Evolutionary conservation across 176 grass and related monocot species (phyloP), one percentile per base, ranked within the genome.

Genomic region (Carex pumila): DNA sequence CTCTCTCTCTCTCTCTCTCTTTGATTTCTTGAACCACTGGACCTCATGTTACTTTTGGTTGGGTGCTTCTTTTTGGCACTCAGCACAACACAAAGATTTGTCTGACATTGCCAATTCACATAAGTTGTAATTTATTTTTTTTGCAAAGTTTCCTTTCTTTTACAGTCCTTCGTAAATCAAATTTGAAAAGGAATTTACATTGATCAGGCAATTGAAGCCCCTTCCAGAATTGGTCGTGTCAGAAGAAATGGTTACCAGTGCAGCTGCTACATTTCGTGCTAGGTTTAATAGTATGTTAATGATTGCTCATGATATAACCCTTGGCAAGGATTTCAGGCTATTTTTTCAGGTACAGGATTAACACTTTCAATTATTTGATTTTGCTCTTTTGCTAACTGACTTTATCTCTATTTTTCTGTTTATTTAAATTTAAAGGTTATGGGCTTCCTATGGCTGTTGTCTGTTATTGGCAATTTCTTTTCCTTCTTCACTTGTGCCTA

Each of bases 201-300:
- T 54, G 53, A 41, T 60, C 87, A 99, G 96, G 93, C 91, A 88
- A 69, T 87, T 91, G 87, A 93, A 92, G 79, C 87, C 90, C 75
- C 87, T 99, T 47, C 96, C 96, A 68, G 93, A 99, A 79, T 89
- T 99, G 86, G 88, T 99, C 78, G 85, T 99, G 87, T 95, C 96
- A 88, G 96, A 99, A 86, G 96, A 99, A 84, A 99, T 99, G 93
- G 96, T 95, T 65, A 93, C 87, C 73, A 94, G 87, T 61, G 84
- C 90, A 1, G 93, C 96, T 31, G 89, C 93, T 57, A 92, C 91
- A 76, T 94, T 95, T 81, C 96, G 93, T 84, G 93, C 94, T 77
- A 91, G 93, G 89, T 72, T 99, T 53, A 99, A 99, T 82, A 95
- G 89, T 76, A 88, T 95, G 88, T 86, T 95, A 75, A 90, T 94